These are phyloP conservation scores for Alternaria triticina DNA, from an alignment of 2,329 filamentous ascomycete species.

Conservation along the genomic window DNA sequence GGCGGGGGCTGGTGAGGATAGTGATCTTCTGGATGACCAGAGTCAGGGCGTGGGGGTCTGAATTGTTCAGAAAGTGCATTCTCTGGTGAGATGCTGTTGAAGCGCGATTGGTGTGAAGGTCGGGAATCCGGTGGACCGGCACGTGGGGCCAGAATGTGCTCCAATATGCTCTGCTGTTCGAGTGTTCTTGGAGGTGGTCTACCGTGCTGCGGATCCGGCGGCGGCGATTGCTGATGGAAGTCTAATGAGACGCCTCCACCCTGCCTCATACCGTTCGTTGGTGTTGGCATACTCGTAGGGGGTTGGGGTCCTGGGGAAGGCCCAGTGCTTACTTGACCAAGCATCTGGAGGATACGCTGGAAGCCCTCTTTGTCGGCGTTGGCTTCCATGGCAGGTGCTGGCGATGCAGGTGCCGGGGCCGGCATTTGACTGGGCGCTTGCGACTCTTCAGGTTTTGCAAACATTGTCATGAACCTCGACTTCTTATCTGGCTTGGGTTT, in stretches of 20 bases:
- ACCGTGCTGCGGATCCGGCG: constrained; percentile 34
- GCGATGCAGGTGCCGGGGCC: constrained; percentile 23
- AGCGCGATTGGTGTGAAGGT: constrained; percentile 37
- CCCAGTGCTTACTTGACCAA: constrained; percentile 60
- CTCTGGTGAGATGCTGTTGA: constrained; percentile 45
- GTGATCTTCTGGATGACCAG: constrained; percentile 38
- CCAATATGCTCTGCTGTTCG: constrained; percentile 46
- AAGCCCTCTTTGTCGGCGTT: constrained; percentile 84
- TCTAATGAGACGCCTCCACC: constrained; percentile 41
- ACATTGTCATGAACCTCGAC: constrained; percentile 85
- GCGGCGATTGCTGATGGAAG: constrained; percentile 40
- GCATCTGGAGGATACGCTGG: constrained; percentile 79
- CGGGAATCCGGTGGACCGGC: constrained; percentile 39
- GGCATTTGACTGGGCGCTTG: constrained; percentile 20
- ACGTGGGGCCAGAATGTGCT: constrained; percentile 44
- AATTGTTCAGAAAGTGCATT: constrained; percentile 40
- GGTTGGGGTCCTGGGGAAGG: constrained; percentile 23
- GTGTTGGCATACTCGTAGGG: constrained; percentile 27
- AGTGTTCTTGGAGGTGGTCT: constrained; percentile 35
- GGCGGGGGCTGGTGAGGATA: constrained; percentile 41
- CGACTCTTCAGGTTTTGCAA: constrained; percentile 51
- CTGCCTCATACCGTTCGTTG: constrained; percentile 37
- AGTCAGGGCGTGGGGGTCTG: constrained; percentile 38
- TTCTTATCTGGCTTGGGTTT: constrained; percentile 69
- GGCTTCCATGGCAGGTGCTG: constrained; percentile 48